Base-by-base conservation (phyloP, 768 basidiomycete genomes). In the Auricularia heimuer region DNA sequence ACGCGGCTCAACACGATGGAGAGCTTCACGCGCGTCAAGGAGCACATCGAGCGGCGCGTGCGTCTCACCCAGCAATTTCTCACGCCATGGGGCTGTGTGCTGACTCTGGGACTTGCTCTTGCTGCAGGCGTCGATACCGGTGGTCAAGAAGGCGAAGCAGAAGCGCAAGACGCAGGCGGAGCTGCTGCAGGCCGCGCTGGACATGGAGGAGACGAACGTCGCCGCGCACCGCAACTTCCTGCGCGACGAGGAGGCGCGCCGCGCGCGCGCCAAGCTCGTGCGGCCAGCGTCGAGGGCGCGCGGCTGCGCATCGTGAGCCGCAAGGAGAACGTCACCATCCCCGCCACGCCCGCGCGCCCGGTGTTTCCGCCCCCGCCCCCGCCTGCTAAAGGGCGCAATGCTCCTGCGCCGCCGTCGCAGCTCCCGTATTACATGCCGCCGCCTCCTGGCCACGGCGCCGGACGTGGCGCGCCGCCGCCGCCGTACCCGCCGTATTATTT, bases 151-250 rank as follows among this genome's bases (percentile, higher is more conserved):
- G 69, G 71, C 75, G 6, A 89, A 85, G 70, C 73, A 74, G 2
- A 85, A 80, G 36, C 73, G 77, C 4, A 82, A 80, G 54, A 91
- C 91, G 0, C 93, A 95, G 70, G 88, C 83, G n/a, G 90, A 94
- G 69, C 82, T 94, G 7, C 88, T 95, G 65, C 85, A 85, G 2
- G 84, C 84, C 6, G 93, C 93, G 0, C 82, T 94, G 18, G 90
- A 93, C 69, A 91, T 86, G 63, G 93, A 94, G 73, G 92, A 93
- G 73, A 86, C 87, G 0, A 95, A 95, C 72, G 85, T 87, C 24
- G 79, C 80, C 4, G 86, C 91, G 60, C 90, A 94, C 67, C 79
- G 83, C 42, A 83, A 92, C 69, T 94, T 94, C 71, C 83, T 94
- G 35, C 82, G 80, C 62, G 75, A 85, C 2, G 93, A 95, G 69